Percentiles rank a stretch among this genome's conserved stretches.
These are phyloP conservation scores for Leccinum subspadiceum DNA, from an alignment of 1,284 basidiomycete species.

Conservation along the genomic window DNA sequence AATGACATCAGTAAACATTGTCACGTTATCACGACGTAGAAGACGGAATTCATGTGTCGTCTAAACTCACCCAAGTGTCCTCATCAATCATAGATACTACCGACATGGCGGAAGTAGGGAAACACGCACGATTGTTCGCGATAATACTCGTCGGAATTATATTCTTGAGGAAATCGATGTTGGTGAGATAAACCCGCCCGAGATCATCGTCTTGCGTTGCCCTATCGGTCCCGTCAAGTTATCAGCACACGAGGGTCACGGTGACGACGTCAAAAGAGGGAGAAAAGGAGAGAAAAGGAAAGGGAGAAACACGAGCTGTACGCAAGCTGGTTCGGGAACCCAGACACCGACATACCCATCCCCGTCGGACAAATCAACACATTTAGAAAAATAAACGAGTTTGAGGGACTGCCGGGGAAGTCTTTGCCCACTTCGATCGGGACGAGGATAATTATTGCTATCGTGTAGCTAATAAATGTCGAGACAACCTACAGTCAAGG, in stretches of 20 bases:
- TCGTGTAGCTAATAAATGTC: conserved; percentile 94
- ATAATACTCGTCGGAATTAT: conserved; percentile 90
- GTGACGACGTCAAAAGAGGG: too few species aligned
- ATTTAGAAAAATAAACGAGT: conserved; percentile 89
- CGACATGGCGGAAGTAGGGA: not conserved
- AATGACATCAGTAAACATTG: not conserved
- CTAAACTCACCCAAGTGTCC: conserved; percentile 17
- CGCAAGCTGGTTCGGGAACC: conserved; percentile 86
- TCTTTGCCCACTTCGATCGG: conserved; percentile 92
- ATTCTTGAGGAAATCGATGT: conserved; percentile 68
- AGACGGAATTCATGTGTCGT: too few species aligned
- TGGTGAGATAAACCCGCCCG: conserved; percentile 83
- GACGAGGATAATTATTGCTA: conserved; percentile 89
- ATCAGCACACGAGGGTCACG: too few species aligned
- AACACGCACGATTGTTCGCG: conserved; percentile 66
- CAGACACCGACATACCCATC: too few species aligned
- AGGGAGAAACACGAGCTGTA: conserved; percentile 41
- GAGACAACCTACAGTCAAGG: conserved; percentile 60
- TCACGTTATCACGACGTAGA: not conserved
- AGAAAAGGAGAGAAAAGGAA: too few species aligned
- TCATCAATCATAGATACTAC: conserved; percentile 25
- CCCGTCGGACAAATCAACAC: conserved; percentile 84
- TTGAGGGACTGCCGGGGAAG: conserved; percentile 60
- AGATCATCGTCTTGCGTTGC: conserved; percentile 96
- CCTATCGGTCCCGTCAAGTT: conserved; percentile 38